Percentiles rank a stretch among this genome's conserved stretches.
Conservation (phyloP, 2,329 filamentous ascomycete species). For the Fusarium dimerum region DNA sequence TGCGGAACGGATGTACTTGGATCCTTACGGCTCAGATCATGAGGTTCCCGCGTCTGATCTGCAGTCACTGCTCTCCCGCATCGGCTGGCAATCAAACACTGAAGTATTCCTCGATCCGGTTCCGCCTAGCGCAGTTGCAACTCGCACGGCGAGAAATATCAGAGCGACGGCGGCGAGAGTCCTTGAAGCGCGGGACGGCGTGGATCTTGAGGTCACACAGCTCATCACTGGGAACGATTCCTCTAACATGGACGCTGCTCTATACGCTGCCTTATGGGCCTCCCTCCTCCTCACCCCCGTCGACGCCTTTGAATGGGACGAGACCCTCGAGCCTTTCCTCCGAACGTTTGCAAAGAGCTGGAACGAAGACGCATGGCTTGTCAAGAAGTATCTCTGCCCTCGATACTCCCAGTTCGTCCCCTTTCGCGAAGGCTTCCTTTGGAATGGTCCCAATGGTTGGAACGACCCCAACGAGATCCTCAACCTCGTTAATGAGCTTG, state of each 20-base stretch:
- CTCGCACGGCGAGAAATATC: constrained; percentile 77
- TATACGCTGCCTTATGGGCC: constrained; percentile 76
- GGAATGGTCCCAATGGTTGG: constrained; percentile 27
- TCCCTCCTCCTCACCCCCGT: constrained; percentile 56
- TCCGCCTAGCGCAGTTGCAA: constrained; percentile 65
- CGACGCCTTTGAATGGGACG: constrained; percentile 54
- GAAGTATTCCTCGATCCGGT: constrained; percentile 64
- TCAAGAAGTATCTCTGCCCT: constrained; percentile 66
- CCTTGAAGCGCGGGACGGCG: constrained; percentile 30
- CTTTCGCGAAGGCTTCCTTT: constrained; percentile 28
- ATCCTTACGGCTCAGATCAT: constrained; percentile 71
- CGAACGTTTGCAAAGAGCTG: constrained; percentile 40
- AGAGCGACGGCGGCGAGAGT: constrained; percentile 59
- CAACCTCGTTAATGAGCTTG: constrained; percentile 44
- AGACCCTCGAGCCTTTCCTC: constrained; percentile 65
- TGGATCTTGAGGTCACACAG: constrained; percentile 33
- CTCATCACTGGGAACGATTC: constrained; percentile 37
- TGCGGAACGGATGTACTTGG: constrained; percentile 69
- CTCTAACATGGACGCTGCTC: constrained; percentile 55
- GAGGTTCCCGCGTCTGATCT: constrained; percentile 67
- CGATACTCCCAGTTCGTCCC: constrained; percentile 52
- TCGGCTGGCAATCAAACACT: constrained; percentile 43
- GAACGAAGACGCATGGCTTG: constrained; percentile 69
- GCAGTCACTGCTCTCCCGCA: constrained; percentile 55
- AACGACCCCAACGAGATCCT: constrained; percentile 34